Conservation (phyloP, 805 yeast genomes). For the Lachancea fermentati region DNA sequence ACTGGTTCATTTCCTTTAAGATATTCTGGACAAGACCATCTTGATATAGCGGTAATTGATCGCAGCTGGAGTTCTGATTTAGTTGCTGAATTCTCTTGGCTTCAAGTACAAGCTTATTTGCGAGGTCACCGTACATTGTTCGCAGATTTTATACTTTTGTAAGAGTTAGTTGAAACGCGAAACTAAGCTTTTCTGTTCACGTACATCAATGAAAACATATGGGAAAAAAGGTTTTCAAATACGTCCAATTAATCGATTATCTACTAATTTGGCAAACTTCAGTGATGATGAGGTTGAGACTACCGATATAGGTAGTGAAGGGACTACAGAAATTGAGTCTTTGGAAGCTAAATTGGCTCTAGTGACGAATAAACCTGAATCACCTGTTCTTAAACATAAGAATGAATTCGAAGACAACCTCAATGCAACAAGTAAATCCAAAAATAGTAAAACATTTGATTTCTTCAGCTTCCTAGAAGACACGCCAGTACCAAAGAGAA, state of each 20-base stretch:
- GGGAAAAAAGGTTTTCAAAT: constrained; percentile 17
- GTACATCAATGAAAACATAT: constrained; percentile 15
- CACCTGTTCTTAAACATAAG: too few species aligned
- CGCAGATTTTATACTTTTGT: neutral
- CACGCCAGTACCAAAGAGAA: constrained; percentile 16
- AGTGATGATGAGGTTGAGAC: constrained; percentile 18
- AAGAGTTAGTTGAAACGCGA: neutral
- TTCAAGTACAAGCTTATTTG: constrained; percentile 75
- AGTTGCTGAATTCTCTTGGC: constrained; percentile 73
- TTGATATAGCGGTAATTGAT: constrained; percentile 54
- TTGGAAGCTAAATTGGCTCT: neutral
- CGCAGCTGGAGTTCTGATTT: constrained; percentile 30
- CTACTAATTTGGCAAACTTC: constrained; percentile 10
- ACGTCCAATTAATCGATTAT: constrained; percentile 2
- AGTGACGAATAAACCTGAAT: neutral
- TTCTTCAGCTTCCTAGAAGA: constrained; percentile 17
- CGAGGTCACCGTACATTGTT: constrained; percentile 83
- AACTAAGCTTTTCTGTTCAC: neutral
- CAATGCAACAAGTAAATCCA: neutral
- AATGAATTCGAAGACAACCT: neutral
- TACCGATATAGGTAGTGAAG: neutral
- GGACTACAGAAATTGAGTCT: neutral
- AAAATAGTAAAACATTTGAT: constrained; percentile 13
- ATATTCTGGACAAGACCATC: constrained; percentile 65
- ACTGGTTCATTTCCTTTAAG: constrained; percentile 62